Evolutionary conservation across 2,329 filamentous ascomycete genomes (phyloP), one percentile per base, ranked within the genome.

Genomic region (Gnomoniopsis smithogilvyi): DNA sequence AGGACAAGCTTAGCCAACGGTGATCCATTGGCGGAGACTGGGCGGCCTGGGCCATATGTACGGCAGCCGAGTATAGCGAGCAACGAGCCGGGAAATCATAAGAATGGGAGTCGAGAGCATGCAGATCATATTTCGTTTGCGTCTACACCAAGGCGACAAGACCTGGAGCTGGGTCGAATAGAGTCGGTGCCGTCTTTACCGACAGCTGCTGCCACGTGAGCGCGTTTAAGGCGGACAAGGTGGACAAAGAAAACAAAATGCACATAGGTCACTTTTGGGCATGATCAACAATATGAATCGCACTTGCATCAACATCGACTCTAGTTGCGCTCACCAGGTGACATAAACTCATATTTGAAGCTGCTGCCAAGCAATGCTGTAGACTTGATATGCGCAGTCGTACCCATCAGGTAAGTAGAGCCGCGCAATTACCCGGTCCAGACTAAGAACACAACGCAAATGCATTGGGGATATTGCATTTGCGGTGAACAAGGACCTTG

Each of bases 141-240:
- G n/a, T n/a, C 48, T 8, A 26, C 52, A 14, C 53, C 45, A 2
- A 53, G 52, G 46, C 6, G 11, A 7, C 43, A 51, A 3, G 17
- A 41, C 24, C n/a, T 38, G 6, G 45, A 38, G 6, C 41, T 49
- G 30, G 36, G 51, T 6, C 19, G 51, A 4, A 60, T 56, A 8
- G 60, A 60, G 26, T 33, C 56, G 38, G 43, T 58, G 41, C 49
- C 56, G 7, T 57, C 51, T 19, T 46, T 46, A 19, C 43, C 43
- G 17, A 19, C 6, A 4, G n/a, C 19, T 22, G 17, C 43, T 17
- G 19, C 6, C 17, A 2, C 4, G 17, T 46, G 43, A 46, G 15
- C n/a, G 43, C 43, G 41, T 17, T 46, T 17, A 4, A 14, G 43
- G 43, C n/a, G n/a, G 43, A 21, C 43, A 46, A 46, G 15, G 12